Evolutionary conservation across 1,284 basidiomycete species (phyloP), one percentile per base, ranked within the genome.

Genomic region (Austroboletus niveus): DNA sequence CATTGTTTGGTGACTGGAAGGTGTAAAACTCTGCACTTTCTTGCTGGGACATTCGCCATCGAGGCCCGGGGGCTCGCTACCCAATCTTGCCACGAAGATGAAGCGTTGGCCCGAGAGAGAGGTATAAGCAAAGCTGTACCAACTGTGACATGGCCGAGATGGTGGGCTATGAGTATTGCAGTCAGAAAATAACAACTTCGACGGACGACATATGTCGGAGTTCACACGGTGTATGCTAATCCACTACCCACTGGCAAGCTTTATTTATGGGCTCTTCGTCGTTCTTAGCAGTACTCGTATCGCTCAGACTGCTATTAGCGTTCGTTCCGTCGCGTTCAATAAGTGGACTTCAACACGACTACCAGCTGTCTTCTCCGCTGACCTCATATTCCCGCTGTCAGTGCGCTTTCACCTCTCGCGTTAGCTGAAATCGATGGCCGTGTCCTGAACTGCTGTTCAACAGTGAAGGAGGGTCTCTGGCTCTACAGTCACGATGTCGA

Each of bases 401-500:
- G 78, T 66, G 30, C 29, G 5, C 15, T 35, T 49, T 34, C 35
- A 17, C 3, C 6, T 32, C 12, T 20, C 8, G 20, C 36, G 20
- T 27, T 6, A 22, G 39, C 29, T 27, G 7, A 40, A 15, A 22
- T 31, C 49, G 43, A 32, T 24, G 2, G 14, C 7, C 3, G 12
- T n/a, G 14, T 31, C 30, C 42, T 55, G 44, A 46, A 46, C 20
- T n/a, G 10, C n/a, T 9, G 44, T 42, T 27, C 7, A 48, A 40
- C 57, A 96, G 94, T 97, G 53, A 82, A 85, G 62, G 94, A 97
- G 70, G 93, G 94, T 2, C 77, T 94, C 9, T 92, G 86, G 68
- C 77, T 96, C 12, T 85, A 84, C 58, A 71, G 77, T 34, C 75
- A 87, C 69, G 83, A 81, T 5, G 72, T 90, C 30, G 83, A 95